Conservation (phyloP, 441 rosid genomes). For the Croton laevigatus region DNA sequence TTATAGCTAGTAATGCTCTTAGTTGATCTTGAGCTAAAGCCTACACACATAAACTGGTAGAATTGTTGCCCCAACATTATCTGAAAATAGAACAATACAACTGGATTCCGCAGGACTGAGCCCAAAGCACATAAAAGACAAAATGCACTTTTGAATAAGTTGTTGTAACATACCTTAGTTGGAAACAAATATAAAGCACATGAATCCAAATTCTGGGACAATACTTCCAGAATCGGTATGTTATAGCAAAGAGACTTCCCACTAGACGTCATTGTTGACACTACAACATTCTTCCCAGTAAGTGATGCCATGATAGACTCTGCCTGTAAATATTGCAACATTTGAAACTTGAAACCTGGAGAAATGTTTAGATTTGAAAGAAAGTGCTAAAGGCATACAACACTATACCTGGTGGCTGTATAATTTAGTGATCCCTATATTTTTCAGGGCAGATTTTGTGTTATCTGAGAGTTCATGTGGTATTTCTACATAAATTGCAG, state of each 20-base stretch:
- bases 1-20: constrained; percentile 59
- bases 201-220: constrained; percentile 58
- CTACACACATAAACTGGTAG: constrained; percentile 39
- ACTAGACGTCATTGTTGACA: constrained; percentile 97
- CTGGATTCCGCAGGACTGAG: background rate
- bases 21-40: constrained; percentile 98
- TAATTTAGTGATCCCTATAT: constrained; percentile 64
- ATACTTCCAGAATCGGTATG: constrained; percentile 80
- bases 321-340: constrained; percentile 47
- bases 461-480: constrained; percentile 63
- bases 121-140: constrained; percentile 7
- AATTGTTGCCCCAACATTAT: constrained; percentile 9
- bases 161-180: constrained; percentile 59
- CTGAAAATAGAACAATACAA: background rate
- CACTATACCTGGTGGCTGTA: constrained; percentile 83
- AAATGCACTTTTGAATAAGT: background rate
- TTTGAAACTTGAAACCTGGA: constrained; percentile 12
- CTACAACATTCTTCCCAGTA: constrained; percentile 75
- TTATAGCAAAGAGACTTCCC: constrained; percentile 99
- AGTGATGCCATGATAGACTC: constrained; percentile 76
- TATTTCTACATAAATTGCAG: constrained; percentile 51
- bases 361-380: constrained; percentile 15
- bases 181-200: constrained; percentile 96
- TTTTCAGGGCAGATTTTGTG: constrained; percentile 59
- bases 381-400: constrained; percentile 11